Evolutionary conservation across 176 grass and related monocot genomes (phyloP), one percentile per base, ranked within the genome.

Genomic region (Miscanthus lutarioriparius): DNA sequence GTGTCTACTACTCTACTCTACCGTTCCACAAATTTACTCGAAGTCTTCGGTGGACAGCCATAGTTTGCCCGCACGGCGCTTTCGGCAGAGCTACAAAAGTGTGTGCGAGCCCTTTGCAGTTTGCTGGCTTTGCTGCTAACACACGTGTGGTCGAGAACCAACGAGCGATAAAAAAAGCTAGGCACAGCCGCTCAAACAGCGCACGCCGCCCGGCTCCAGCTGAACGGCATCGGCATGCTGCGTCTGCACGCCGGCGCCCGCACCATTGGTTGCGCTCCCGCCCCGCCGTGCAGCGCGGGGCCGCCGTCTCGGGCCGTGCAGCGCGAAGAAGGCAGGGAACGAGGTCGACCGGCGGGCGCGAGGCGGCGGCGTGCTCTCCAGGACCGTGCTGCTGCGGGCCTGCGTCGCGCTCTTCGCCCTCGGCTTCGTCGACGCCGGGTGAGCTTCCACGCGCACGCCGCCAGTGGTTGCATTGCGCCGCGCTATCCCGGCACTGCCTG

Each of bases 391-490:
- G 30, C 73, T 88, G 27, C 88, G 84, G 17, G 76, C 89, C 65
- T 91, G 86, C 82, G 79, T 81, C 82, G 92, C 80, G 65, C 37
- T 91, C 62, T 93, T 92, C 79, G 91, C 78, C 63, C 95, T 98
- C 45, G 91, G 92, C 61, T 98, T 98, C 86, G 70, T 98, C 72
- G 92, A 98, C 63, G 95, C 95, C 69, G 92, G 95, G 95, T 95
- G 79, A 90, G 53, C 40, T n/a, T 33, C 0, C 15, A 15, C 13
- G n/a, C 7, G 3, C 19, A 12, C 28, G n/a, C 51, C 19, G 17
- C 4, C 45, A 1, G 45, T 48, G 45, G 45, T 44, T 13, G 41
- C 39, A 49, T 22, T 33, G 36, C 47, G 17, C 49, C 49, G 48
- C 17, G 6, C 8, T 5, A 58, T 58, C 7, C 54, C 43, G 11